A percentile compares a stretch with the other conserved stretches of the same genome.
Conservation (phyloP, 768 basidiomycete genomes). For the Sporobolomyces roseus region DNA sequence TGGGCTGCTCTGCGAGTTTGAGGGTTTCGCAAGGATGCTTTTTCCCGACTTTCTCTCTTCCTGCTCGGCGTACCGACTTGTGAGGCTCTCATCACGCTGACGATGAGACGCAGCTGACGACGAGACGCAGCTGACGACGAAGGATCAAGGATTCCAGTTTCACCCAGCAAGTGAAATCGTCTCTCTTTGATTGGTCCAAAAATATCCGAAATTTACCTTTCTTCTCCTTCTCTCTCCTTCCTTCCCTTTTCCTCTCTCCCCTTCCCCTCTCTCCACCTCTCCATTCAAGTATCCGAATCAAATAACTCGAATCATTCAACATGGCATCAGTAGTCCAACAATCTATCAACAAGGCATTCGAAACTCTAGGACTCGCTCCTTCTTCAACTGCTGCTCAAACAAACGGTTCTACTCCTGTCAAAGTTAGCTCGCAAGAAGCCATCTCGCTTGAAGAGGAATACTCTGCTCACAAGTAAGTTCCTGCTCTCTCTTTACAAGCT, state of each 20-base stretch:
- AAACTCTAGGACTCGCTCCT: conserved; percentile 16
- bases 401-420: neutral
- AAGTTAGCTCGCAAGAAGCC: conserved; percentile 52
- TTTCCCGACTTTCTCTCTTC: too few relatives aligned
- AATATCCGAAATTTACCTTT: too few relatives aligned
- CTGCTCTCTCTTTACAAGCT: conserved; percentile 10
- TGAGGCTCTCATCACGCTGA: too few relatives aligned
- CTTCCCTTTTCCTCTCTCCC: neutral
- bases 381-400: neutral
- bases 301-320: neutral
- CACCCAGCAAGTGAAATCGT: too few relatives aligned
- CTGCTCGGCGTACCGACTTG: too few relatives aligned
- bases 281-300: neutral
- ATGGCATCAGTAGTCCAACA: conserved; percentile 14
- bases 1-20: too few relatives aligned
- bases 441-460: conserved; percentile 76
- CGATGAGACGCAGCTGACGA: too few relatives aligned
- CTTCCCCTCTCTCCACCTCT: neutral
- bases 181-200: too few relatives aligned
- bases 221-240: too few relatives aligned
- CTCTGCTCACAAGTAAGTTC: conserved; percentile 81
- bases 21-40: too few relatives aligned
- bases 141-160: too few relatives aligned
- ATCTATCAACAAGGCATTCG: conserved; percentile 21
- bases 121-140: too few relatives aligned